Evolutionary conservation across 2,329 filamentous ascomycete genomes (phyloP).

Genomic region (Elsinoe perseae): DNA sequence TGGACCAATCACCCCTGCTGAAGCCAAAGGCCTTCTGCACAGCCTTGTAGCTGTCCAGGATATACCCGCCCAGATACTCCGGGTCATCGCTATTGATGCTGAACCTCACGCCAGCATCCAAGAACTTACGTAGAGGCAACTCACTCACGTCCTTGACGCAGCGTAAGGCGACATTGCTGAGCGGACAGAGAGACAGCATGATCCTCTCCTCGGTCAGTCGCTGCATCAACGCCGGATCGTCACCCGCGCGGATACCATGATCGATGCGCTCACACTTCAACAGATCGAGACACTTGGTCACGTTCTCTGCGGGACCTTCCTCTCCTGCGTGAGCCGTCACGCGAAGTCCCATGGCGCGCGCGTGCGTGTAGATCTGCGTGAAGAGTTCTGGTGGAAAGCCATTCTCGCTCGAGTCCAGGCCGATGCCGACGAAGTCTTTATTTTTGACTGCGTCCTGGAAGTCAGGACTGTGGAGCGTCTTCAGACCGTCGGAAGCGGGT

Average conservation of each 20-base stretch:
- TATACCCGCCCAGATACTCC: constrained; percentile 68
- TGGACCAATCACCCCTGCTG: constrained; percentile 57
- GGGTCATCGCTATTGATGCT: constrained; percentile 69
- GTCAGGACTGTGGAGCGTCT: background rate
- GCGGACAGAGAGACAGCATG: constrained; percentile 63
- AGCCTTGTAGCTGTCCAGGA: constrained; percentile 66
- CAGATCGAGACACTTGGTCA: constrained; percentile 54
- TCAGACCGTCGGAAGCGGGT: constrained; percentile 34
- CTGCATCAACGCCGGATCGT: constrained; percentile 52
- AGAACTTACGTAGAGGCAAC: constrained; percentile 55
- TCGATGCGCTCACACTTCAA: constrained; percentile 62
- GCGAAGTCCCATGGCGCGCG: constrained; percentile 45
- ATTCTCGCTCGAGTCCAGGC: constrained; percentile 56
- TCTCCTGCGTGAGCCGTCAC: constrained; percentile 71
- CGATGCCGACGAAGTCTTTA: constrained; percentile 54
- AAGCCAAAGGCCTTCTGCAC: constrained; percentile 65
- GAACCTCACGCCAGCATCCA: constrained; percentile 58
- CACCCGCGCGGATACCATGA: constrained; percentile 60
- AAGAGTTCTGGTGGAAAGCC: constrained; percentile 47
- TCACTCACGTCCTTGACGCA: constrained; percentile 47
- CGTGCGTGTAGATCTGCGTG: constrained; percentile 52
- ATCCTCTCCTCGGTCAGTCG: constrained; percentile 51
- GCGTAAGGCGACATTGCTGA: constrained; percentile 62
- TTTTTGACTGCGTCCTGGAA: constrained; percentile 36
- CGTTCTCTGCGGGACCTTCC: constrained; percentile 61